Evolutionary conservation across 2,329 filamentous ascomycete genomes (phyloP).

Genomic region (Alternaria longipes): DNA sequence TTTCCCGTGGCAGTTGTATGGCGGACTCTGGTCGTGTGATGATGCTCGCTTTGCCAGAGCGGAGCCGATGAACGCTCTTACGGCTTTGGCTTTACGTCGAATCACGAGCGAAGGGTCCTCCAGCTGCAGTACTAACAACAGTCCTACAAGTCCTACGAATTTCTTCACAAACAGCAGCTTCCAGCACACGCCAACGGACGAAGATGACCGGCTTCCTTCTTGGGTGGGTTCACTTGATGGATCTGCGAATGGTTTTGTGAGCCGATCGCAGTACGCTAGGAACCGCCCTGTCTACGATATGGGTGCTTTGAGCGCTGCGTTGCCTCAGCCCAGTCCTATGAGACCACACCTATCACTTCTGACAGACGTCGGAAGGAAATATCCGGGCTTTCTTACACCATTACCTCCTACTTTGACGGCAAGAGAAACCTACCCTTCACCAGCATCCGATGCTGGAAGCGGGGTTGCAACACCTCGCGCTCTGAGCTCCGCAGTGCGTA

Average conservation of each 20-base stretch:
- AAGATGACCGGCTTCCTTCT: slow-evolving; percentile 15
- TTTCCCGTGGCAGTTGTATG: slow-evolving; percentile 52
- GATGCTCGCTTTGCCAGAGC: slow-evolving; percentile 50
- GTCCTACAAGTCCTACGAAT: slow-evolving; percentile 25
- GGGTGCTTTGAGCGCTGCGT: slow-evolving; percentile 20
- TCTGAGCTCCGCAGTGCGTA: slow-evolving; percentile 21
- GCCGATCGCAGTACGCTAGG: neutral
- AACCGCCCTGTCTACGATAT: slow-evolving; percentile 32
- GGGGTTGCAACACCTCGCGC: slow-evolving; percentile 16
- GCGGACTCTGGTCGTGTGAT: slow-evolving; percentile 49
- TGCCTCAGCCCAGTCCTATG: slow-evolving; percentile 7
- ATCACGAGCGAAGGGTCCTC: slow-evolving; percentile 42
- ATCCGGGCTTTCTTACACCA: slow-evolving; percentile 46
- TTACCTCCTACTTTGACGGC: slow-evolving; percentile 43
- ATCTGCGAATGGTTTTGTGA: slow-evolving; percentile 12
- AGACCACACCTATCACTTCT: slow-evolving; percentile 32
- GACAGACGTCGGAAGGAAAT: slow-evolving; percentile 41
- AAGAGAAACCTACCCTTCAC: slow-evolving; percentile 40
- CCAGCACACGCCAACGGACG: slow-evolving; percentile 13
- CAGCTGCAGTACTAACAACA: slow-evolving; percentile 22
- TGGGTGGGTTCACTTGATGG: slow-evolving; percentile 27
- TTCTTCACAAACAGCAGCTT: slow-evolving; percentile 26
- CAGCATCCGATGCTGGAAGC: slow-evolving; percentile 30
- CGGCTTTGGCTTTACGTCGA: slow-evolving; percentile 39
- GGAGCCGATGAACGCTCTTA: slow-evolving; percentile 32